Conservation (phyloP, 2,329 filamentous ascomycete species). For the Penicillium oxalicum region DNA sequence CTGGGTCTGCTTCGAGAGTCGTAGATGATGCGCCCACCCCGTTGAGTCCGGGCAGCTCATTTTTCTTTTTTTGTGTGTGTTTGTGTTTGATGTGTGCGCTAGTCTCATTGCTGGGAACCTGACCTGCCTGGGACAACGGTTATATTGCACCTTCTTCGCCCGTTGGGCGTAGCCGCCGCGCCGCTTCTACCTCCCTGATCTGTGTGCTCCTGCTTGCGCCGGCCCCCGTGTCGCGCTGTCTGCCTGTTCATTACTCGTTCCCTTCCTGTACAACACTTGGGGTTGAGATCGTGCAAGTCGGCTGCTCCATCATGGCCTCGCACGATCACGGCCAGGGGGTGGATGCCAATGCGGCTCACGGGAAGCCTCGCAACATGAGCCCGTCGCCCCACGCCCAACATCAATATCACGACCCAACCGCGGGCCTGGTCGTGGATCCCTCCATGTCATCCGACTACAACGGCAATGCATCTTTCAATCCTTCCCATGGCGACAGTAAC, state of each 20-base stretch:
- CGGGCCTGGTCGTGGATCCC: slow-evolving; percentile 32
- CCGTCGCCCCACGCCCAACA: slow-evolving; percentile 40
- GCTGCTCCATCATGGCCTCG: slow-evolving; percentile 25
- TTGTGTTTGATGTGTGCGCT: background rate
- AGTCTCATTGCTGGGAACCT: background rate
- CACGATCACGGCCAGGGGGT: slow-evolving; percentile 30
- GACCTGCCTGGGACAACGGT: slow-evolving; percentile 1
- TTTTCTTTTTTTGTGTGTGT: background rate
- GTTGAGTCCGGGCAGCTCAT: slow-evolving; percentile 4
- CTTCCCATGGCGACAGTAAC: slow-evolving; percentile 21
- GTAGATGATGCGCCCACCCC: slow-evolving; percentile 3
- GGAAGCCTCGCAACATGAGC: slow-evolving; percentile 39
- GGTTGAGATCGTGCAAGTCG: background rate
- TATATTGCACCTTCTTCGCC: background rate
- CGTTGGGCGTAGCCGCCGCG: background rate
- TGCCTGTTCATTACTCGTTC: background rate
- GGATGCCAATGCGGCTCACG: slow-evolving; percentile 32
- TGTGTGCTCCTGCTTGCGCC: slow-evolving; percentile 4
- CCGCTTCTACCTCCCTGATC: slow-evolving; percentile 3
- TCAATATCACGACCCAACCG: slow-evolving; percentile 30
- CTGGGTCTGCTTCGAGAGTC: background rate
- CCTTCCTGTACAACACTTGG: too few relatives aligned
- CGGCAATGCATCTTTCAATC: slow-evolving; percentile 29
- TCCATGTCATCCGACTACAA: slow-evolving; percentile 31
- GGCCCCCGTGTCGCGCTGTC: slow-evolving; percentile 1